These are phyloP conservation scores for Aspergillus nomiae DNA, from an alignment of 2,329 filamentous ascomycete genomes.

Conservation along the genomic window DNA sequence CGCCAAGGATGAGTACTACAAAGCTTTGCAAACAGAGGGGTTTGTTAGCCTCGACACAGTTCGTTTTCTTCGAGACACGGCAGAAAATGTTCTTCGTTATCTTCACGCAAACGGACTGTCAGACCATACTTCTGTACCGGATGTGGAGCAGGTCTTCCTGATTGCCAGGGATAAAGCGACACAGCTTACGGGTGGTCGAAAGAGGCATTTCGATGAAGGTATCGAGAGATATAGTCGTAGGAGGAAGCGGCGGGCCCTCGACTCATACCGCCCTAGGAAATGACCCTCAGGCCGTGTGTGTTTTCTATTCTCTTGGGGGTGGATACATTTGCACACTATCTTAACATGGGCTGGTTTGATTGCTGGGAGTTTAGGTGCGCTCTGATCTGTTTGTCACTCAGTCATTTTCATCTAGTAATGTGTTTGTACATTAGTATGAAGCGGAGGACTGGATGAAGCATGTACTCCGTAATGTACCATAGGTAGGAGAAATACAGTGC, in stretches of 20 bases:
- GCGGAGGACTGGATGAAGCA: neutral
- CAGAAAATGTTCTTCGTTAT: constrained; percentile 43
- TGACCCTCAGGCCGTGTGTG: neutral
- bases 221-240: constrained; percentile 10
- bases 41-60: constrained; percentile 29
- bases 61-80: constrained; percentile 47
- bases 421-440: neutral
- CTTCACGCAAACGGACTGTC: constrained; percentile 27
- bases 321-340: neutral
- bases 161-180: constrained; percentile 39
- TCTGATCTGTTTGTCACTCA: neutral
- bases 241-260: constrained; percentile 18
- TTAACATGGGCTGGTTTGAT: neutral
- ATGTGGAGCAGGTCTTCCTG: constrained; percentile 36
- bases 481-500: neutral
- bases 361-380: neutral
- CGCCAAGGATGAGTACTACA: constrained; percentile 42
- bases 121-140: constrained; percentile 32
- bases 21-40: constrained; percentile 25
- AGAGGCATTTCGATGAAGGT: constrained; percentile 40
- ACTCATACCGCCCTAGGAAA: constrained; percentile 29
- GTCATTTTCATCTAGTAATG: neutral
- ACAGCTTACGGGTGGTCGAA: constrained; percentile 40
- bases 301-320: neutral
- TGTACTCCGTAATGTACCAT: neutral